These are phyloP conservation scores for Suillus subalutaceus DNA, from an alignment of 768 basidiomycete species.

Conservation along the genomic window DNA sequence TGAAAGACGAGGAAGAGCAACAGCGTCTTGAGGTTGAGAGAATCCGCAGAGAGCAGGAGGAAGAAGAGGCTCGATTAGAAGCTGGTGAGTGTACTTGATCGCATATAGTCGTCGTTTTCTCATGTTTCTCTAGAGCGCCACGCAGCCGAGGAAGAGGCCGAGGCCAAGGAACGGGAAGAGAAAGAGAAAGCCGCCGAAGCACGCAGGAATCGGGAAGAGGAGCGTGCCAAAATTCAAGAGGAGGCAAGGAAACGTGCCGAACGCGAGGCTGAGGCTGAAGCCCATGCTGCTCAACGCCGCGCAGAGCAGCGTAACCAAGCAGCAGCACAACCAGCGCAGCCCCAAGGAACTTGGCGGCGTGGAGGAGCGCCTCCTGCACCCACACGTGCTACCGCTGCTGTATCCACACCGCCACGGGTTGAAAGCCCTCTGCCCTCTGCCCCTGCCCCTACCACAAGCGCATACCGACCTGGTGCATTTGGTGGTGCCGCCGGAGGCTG, in stretches of 20 bases:
- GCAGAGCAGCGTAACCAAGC: slow-evolving; percentile 36
- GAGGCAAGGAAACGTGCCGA: slow-evolving; percentile 60
- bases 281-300: slow-evolving; percentile 44
- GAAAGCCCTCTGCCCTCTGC: slow-evolving; percentile 55
- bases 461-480: slow-evolving; percentile 47
- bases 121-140: slow-evolving; percentile 45
- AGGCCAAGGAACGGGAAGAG: slow-evolving; percentile 57
- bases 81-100: slow-evolving; percentile 47
- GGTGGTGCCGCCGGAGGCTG: slow-evolving; percentile 49
- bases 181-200: slow-evolving; percentile 56
- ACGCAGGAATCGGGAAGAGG: slow-evolving; percentile 56
- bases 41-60: slow-evolving; percentile 31
- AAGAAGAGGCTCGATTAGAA: slow-evolving; percentile 48
- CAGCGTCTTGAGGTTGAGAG: slow-evolving; percentile 29
- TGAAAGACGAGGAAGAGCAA: slow-evolving; percentile 49
- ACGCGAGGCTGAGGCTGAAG: slow-evolving; percentile 73
- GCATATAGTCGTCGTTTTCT: neutral
- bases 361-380: slow-evolving; percentile 22
- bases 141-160: slow-evolving; percentile 62
- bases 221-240: slow-evolving; percentile 55
- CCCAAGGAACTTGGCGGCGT: slow-evolving; percentile 25
- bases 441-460: slow-evolving; percentile 31
- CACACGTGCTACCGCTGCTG: slow-evolving; percentile 28
- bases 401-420: slow-evolving; percentile 45
- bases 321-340: slow-evolving; percentile 23